Base-by-base conservation (phyloP, 129 eudicot species). In the Arctium lappa region DNA sequence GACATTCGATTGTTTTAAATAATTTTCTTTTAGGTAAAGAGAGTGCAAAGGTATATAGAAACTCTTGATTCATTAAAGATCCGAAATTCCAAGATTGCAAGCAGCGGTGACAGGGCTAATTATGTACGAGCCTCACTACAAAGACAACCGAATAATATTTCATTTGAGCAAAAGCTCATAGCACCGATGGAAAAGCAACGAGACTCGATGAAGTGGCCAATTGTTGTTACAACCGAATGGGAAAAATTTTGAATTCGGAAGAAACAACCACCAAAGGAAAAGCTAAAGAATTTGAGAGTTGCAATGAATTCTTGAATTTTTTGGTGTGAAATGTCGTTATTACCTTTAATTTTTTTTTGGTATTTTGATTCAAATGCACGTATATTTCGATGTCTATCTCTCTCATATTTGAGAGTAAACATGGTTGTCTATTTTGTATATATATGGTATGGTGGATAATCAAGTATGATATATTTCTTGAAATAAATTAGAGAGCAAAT, bases 31-130 rank as follows among this genome's bases (percentile, higher is more conserved):
- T 46, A 94, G 98, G 98, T 94, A 81, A 91, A 89, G n/a, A 91
- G 94, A 80, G 97, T 89, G 76, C 98, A 94, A 44, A 91, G 83
- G 70, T 91, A 92, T 79, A 89, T 95, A 34, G 99, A 95, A 80
- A 86, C 84, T 75, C 92, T 95, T 40, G 99, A 95, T 77, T 66
- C 66, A 87, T 78, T 95, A 82, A 92, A 93, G 91, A 83, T 83
- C 3, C 87, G 60, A 32, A 92, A 92, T 85, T 87, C 89, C 36
- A 84, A 53, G 82, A 56, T 83, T 15, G 88, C 69, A 13, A 79
- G 60, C 39, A 36, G 77, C 9, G 73, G 74, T 27, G 73, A 69
- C 4, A 81, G 60, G 76, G 79, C 78, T 75, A 87, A 89, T 22
- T 22, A 22, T 15, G 80, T 77, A 32, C 84, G 44, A 60, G 62